A percentile compares a stretch with the other conserved stretches of the same genome.
phyloP scores from a whole-genome alignment of 140 eudicot species.

The Oenanthe javanica region DNA sequence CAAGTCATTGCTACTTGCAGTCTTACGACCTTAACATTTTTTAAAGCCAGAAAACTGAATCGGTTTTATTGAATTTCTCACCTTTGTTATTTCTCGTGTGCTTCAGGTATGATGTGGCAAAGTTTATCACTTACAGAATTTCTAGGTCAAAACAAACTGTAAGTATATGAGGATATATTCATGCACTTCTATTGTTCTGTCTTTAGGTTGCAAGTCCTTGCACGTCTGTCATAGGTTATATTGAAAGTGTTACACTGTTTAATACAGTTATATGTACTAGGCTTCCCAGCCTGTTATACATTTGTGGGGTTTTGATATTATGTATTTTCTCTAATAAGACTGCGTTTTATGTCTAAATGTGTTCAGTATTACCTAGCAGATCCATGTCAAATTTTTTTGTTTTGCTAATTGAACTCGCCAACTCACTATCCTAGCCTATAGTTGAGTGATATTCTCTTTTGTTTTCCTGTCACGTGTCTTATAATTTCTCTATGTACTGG shows the following conservation, averaged over 20 bases:
- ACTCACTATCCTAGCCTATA: neutral
- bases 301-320: neutral
- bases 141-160: conserved; percentile 59
- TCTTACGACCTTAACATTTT: neutral
- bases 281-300: neutral
- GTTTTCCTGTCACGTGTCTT: neutral
- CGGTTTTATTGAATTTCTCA: neutral
- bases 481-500: neutral
- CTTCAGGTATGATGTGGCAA: conserved; percentile 82
- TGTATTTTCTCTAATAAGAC: neutral
- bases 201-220: neutral
- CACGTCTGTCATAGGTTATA: neutral
- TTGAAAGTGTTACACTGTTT: neutral
- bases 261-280: neutral
- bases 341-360: neutral
- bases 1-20: neutral
- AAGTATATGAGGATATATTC: conserved; percentile 28
- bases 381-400: neutral
- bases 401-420: neutral
- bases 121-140: conserved; percentile 59
- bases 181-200: neutral
- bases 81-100: neutral
- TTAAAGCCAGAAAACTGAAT: neutral
- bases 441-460: neutral
- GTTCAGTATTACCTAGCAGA: neutral